Evolutionary conservation across 208 protist genomes (phyloP), one percentile per base, ranked within the genome.

Genomic region (Angomonas deanei): DNA sequence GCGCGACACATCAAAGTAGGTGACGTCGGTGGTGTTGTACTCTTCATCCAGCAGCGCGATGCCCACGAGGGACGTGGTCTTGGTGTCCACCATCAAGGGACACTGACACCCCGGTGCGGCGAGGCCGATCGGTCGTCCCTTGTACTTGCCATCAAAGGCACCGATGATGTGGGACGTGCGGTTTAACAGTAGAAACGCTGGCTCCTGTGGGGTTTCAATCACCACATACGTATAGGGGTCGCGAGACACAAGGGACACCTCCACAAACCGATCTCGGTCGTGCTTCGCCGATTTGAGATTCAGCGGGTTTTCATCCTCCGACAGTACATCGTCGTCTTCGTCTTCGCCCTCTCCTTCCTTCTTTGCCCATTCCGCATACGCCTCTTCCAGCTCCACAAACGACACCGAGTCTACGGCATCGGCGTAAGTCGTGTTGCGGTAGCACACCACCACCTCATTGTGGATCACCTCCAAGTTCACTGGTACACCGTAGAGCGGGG

Each of bases 201-300:
- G 56, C 10, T 78, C 70, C 47, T 23, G 55, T n/a, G 78, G 74
- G 36, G 78, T 72, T 63, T 93, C 82, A 24, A 96, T 30, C 13
- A 85, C 78, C 0, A 96, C 70, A 66, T 86, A 96, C 1, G 90
- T 96, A 75, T 92, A 92, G 39, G 86, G 66, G 19, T 74, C 83
- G 3, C 75, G 64, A 19, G 74, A 68, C 11, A 81, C 71, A 15
- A 96, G 64, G 1, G 82, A 85, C 21, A 86, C 78, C 24, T 96
- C 86, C 24, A 91, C 53, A 38, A 84, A 82, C 21, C 76, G 70
- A 58, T 89, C 83, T 0, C 72, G 57, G 2, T 77, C 50, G 15
- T 32, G 46, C 23, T 23, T 50, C 4, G 8, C 8, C 8, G 17
- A 5, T 23, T 10, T 13, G 17, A 19, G 4, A 50, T 26, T 5